Evolutionary conservation across 192 early-diverging fungal species (phyloP).

Genomic region (Linnemannia zychae): DNA sequence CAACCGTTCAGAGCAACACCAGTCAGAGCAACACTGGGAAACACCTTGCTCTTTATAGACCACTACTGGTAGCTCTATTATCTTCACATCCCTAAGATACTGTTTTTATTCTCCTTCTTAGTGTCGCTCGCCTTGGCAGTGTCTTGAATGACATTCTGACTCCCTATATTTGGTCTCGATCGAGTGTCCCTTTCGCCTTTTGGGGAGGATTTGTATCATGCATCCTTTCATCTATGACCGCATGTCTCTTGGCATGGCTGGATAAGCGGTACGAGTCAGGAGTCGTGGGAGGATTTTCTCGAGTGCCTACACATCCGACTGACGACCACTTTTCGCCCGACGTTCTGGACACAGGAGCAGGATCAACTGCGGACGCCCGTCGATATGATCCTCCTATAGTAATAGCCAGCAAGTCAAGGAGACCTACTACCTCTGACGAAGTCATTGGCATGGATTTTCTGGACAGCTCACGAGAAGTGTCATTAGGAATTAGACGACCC

Average conservation of each 20-base stretch:
- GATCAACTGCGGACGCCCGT: background rate
- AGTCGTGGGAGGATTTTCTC: constrained; percentile 35
- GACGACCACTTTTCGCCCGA: background rate
- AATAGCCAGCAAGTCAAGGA: background rate
- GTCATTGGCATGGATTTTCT: constrained; percentile 26
- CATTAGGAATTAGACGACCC: background rate
- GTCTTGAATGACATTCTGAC: constrained; percentile 68
- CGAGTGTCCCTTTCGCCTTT: constrained; percentile 46
- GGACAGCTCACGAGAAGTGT: background rate
- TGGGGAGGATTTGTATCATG: constrained; percentile 69
- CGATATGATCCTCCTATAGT: constrained; percentile 21
- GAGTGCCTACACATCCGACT: constrained; percentile 26
- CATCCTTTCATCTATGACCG: constrained; percentile 55
- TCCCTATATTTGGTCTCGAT: constrained; percentile 61
- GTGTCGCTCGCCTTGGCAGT: constrained; percentile 62
- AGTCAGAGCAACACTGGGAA: too few species aligned
- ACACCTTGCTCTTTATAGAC: background rate
- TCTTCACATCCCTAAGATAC: background rate
- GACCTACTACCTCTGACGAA: background rate
- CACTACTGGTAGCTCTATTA: background rate
- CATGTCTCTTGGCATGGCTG: constrained; percentile 54
- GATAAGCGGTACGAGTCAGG: constrained; percentile 44
- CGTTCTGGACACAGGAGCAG: constrained; percentile 5
- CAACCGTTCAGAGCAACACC: background rate
- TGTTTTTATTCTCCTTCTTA: background rate